phyloP scores from a whole-genome alignment of 306 rosid species.

The Cucurbita ficifolia region DNA sequence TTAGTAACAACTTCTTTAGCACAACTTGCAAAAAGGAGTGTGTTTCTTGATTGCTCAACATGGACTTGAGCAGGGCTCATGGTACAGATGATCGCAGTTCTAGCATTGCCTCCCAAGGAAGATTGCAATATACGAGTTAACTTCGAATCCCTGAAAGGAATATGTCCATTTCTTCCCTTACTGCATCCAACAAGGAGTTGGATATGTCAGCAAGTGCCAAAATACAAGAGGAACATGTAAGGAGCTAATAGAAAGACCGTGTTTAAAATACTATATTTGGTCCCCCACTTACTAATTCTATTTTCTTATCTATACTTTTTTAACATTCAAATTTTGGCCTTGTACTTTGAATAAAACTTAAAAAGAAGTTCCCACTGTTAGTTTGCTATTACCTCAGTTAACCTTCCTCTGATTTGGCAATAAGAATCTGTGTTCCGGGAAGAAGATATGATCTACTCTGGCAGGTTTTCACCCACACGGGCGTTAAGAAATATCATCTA shows the following conservation, averaged over 20 bases:
- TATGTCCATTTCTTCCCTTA: constrained; percentile 89
- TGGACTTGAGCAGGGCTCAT: constrained; percentile 92
- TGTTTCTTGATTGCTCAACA: constrained; percentile 88
- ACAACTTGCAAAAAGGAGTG: constrained; percentile 97
- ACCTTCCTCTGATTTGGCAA: background rate
- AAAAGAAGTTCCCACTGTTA: background rate
- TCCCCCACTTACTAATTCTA: background rate
- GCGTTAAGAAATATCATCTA: background rate
- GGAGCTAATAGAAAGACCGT: background rate
- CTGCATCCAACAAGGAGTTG: constrained; percentile 35
- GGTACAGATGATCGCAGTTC: constrained; percentile 92
- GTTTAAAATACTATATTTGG: background rate
- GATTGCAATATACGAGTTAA: constrained; percentile 95
- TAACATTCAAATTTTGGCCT: background rate
- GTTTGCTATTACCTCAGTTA: background rate
- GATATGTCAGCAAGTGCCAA: background rate
- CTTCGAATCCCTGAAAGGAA: constrained; percentile 98
- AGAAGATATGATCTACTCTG: background rate
- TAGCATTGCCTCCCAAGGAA: constrained; percentile 94
- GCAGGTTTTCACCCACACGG: background rate
- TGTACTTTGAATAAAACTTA: background rate
- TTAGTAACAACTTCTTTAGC: constrained; percentile 85
- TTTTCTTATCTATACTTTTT: background rate
- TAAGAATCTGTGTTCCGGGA: background rate
- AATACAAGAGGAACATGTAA: background rate